Percentiles rank a stretch among this genome's conserved stretches.
Evolutionary conservation across 306 rosid genomes (phyloP).

Genomic region (Aeschynomene evenia): DNA sequence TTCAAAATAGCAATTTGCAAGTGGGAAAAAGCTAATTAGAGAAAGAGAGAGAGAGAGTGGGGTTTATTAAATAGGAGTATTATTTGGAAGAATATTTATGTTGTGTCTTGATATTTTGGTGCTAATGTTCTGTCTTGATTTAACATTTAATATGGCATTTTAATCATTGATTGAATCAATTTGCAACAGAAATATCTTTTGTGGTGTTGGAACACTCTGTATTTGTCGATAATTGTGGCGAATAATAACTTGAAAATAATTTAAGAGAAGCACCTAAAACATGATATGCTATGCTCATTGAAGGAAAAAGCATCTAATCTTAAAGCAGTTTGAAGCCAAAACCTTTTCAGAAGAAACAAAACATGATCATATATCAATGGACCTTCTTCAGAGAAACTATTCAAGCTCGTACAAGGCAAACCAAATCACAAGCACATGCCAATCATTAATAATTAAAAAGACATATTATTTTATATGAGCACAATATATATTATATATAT

Average conservation of each 20-base stretch:
- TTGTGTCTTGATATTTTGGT: no score
- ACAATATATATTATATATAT: no score
- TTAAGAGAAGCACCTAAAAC: not conserved
- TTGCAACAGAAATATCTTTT: conserved; percentile 18
- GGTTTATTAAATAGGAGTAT: conserved; percentile 3
- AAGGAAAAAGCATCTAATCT: conserved; percentile 37
- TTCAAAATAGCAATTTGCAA: not conserved
- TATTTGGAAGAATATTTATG: conserved; percentile 19
- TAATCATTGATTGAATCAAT: conserved; percentile 9
- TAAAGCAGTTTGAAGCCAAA: conserved; percentile 16
- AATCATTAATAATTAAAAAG: no score
- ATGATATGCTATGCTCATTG: not conserved
- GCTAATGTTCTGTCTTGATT: not conserved
- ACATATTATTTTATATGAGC: no score
- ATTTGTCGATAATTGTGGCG: not conserved
- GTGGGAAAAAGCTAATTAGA: not conserved
- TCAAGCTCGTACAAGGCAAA: conserved; percentile 29
- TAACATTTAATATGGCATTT: not conserved
- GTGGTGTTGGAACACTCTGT: conserved; percentile 39
- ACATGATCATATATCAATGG: conserved; percentile 11
- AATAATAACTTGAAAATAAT: conserved; percentile 8
- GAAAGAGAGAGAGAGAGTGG: no score
- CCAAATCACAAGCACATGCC: conserved; percentile 39
- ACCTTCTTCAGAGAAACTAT: conserved; percentile 14
- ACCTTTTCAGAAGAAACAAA: conserved; percentile 32